phyloP scores from a whole-genome alignment of 2,329 filamentous ascomycete species.

The Setomelanomma holmii region DNA sequence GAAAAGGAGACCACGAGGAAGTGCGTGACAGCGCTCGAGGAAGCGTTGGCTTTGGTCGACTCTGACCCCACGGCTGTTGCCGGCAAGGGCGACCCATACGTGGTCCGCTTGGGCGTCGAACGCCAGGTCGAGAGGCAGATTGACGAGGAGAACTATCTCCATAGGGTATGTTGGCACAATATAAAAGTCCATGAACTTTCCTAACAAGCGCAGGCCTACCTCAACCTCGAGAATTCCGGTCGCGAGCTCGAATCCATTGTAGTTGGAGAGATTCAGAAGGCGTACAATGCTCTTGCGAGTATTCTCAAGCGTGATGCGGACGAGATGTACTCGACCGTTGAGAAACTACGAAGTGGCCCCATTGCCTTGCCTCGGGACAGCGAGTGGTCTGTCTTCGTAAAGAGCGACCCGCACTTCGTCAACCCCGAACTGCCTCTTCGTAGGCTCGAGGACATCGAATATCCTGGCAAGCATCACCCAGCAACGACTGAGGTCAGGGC shows the following conservation, averaged over 20 bases:
- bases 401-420: slow-evolving; percentile 82
- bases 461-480: slow-evolving; percentile 87
- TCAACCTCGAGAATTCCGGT: slow-evolving; percentile 93
- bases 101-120: slow-evolving; percentile 85
- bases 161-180: slow-evolving; percentile 67
- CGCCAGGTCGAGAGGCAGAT: slow-evolving; percentile 90
- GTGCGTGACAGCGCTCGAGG: slow-evolving; percentile 80
- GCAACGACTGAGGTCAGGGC: slow-evolving; percentile 84
- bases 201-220: slow-evolving; percentile 71
- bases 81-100: slow-evolving; percentile 90
- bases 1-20: slow-evolving; percentile 87
- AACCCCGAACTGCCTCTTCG: slow-evolving; percentile 83
- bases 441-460: slow-evolving; percentile 81
- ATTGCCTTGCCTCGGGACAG: slow-evolving; percentile 93
- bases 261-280: slow-evolving; percentile 96
- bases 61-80: slow-evolving; percentile 75
- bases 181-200: neutral
- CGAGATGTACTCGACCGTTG: slow-evolving; percentile 76
- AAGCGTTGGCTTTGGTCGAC: slow-evolving; percentile 80
- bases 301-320: slow-evolving; percentile 93
- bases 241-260: slow-evolving; percentile 96
- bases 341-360: slow-evolving; percentile 82
- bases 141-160: slow-evolving; percentile 96
- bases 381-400: slow-evolving; percentile 87
- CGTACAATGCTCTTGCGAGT: slow-evolving; percentile 90